Base-by-base conservation (phyloP, 352 stramenopile genomes). In the Phytopythium delawarense region DNA sequence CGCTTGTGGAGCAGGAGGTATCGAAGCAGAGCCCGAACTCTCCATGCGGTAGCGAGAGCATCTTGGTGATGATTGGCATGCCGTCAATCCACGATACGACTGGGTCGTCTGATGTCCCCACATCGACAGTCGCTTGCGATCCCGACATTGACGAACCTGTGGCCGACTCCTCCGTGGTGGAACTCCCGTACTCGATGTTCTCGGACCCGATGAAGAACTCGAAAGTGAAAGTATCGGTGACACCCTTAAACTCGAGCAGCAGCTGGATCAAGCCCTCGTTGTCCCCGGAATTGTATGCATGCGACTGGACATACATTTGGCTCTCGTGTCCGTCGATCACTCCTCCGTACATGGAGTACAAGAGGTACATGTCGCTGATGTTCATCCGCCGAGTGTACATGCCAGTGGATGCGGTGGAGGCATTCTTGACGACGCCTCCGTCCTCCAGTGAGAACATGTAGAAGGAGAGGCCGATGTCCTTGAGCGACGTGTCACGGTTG, bases 1-100 rank as follows among this genome's bases (percentile, higher is more conserved):
- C 59, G 21, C 32, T 50, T 8, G 49, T 46, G 16, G 39, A 40
- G 51, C 61, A 68, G 1, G 13, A 39, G 7, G 48, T 8, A 3
- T 64, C 55, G 42, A 66, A 68, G 32, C 62, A 69, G 15, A 72
- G 58, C 2, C 66, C 66, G 21, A 72, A 72, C 45, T 69, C 45
- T 34, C 66, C 66, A 16, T 51, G 52, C 8, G 62, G 32, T 6
- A 66, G 51, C 23, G 45, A 18, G 12, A 66, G 53, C 25, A 70
- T 46, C 58, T 69, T 65, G 6, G 66, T 69, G 35, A 23, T 34
- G 21, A 63, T 16, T 7, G 64, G n/a, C 6, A 34, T 46, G 16
- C 58, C 59, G 28, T 57, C 60, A 8, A 8, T 45, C 7, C 20
- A 7, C 0, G 60, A 52, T 12, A 23, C 2, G 20, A 28, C 60